A percentile compares a stretch with the other conserved stretches of the same genome.
phyloP scores from a whole-genome alignment of 2,329 filamentous ascomycete species.

The Arthrinium phaeospermum region DNA sequence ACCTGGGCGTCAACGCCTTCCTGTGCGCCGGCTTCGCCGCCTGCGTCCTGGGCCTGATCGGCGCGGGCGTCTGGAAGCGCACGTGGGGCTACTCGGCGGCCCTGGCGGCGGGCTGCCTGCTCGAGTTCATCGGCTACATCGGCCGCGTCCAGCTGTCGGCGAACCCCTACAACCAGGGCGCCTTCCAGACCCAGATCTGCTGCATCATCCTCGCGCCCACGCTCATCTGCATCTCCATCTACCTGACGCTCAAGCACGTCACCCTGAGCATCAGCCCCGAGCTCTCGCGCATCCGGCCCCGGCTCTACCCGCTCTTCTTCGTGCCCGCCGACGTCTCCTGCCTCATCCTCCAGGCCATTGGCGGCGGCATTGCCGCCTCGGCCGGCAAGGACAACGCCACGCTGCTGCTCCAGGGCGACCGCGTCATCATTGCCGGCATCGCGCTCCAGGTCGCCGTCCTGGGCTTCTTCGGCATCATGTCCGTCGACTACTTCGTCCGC shows the following conservation, averaged over 20 bases:
- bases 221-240: slow-evolving; percentile 66
- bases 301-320: slow-evolving; percentile 62
- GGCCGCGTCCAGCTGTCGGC: slow-evolving; percentile 55
- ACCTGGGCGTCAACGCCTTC: slow-evolving; percentile 60
- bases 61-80: slow-evolving; percentile 53
- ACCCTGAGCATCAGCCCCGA: slow-evolving; percentile 53
- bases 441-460: slow-evolving; percentile 59
- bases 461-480: slow-evolving; percentile 49
- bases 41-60: slow-evolving; percentile 47
- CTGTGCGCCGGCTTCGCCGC: slow-evolving; percentile 57
- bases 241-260: slow-evolving; percentile 68
- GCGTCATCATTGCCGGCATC: slow-evolving; percentile 59
- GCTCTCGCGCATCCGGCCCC: slow-evolving; percentile 57
- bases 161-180: slow-evolving; percentile 59
- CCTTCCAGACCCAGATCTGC: slow-evolving; percentile 65
- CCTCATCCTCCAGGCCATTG: slow-evolving; percentile 63
- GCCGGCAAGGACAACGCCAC: slow-evolving; percentile 46
- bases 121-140: slow-evolving; percentile 61
- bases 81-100: slow-evolving; percentile 62
- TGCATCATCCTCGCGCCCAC: slow-evolving; percentile 65
- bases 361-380: slow-evolving; percentile 60
- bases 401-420: slow-evolving; percentile 53
- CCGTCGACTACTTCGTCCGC: slow-evolving; percentile 52
- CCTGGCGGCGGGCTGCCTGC: slow-evolving; percentile 53
- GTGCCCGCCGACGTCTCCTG: slow-evolving; percentile 64